phyloP scores from a whole-genome alignment of 2,329 filamentous ascomycete genomes.

The Colletotrichum horii region DNA sequence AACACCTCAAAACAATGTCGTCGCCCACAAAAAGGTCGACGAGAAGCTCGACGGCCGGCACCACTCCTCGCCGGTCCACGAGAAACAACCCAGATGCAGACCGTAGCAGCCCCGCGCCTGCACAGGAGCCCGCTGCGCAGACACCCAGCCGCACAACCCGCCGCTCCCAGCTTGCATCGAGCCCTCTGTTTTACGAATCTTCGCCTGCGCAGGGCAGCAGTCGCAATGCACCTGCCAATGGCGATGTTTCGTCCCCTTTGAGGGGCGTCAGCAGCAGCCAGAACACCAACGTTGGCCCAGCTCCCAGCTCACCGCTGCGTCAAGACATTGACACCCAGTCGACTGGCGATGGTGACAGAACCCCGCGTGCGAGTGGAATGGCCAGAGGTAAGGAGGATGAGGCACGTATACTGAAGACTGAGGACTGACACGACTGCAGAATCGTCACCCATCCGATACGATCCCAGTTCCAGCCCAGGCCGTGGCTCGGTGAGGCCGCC shows the following conservation, averaged over 20 bases:
- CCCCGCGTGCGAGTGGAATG: constrained; percentile 69
- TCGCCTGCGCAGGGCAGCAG: constrained; percentile 38
- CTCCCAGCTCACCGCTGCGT: constrained; percentile 64
- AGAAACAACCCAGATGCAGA: constrained; percentile 34
- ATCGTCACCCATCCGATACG: constrained; percentile 91
- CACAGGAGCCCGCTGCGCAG: constrained; percentile 24
- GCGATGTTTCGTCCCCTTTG: constrained; percentile 57
- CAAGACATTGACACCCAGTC: constrained; percentile 65
- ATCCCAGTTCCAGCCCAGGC: constrained; percentile 87
- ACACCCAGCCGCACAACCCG: constrained; percentile 52
- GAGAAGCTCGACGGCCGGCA: constrained; percentile 56
- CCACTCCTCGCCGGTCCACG: constrained; percentile 38
- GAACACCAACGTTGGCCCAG: constrained; percentile 46
- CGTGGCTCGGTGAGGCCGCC: constrained; percentile 58
- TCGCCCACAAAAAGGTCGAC: constrained; percentile 50
- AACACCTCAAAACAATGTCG: constrained; percentile 38
- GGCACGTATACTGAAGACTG: background rate
- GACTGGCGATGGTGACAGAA: constrained; percentile 63
- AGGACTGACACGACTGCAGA: constrained; percentile 53
- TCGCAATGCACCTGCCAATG: constrained; percentile 34
- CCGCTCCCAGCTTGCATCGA: constrained; percentile 68
- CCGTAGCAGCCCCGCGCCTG: constrained; percentile 49
- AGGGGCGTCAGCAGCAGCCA: constrained; percentile 63
- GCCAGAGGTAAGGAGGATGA: constrained; percentile 62
- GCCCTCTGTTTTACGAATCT: constrained; percentile 78